phyloP scores from a whole-genome alignment of 208 protist genomes.

The Trypanosoma platydactyli region DNA sequence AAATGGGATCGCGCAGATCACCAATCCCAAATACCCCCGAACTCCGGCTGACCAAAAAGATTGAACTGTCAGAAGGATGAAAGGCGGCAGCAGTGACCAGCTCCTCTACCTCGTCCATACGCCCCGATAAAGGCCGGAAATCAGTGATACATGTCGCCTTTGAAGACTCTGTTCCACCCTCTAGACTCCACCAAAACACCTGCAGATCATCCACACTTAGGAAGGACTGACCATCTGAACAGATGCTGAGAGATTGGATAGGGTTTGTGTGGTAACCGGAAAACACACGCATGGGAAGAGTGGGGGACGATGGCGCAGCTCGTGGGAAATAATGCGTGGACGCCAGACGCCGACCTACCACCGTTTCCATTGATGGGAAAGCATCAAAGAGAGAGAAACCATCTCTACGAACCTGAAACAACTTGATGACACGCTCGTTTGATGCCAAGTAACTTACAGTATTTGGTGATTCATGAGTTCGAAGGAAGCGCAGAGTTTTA shows the following conservation, averaged over 20 bases:
- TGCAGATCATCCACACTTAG: constrained; percentile 88
- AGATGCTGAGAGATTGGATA: constrained; percentile 76
- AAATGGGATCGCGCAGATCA: constrained; percentile 80
- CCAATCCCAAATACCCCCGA: constrained; percentile 82
- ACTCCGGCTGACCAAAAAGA: constrained; percentile 84
- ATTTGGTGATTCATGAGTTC: constrained; percentile 64
- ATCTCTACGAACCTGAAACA: constrained; percentile 82
- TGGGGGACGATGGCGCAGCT: constrained; percentile 50
- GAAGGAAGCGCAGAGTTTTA: constrained; percentile 72
- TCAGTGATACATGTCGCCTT: constrained; percentile 79
- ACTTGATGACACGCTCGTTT: constrained; percentile 87
- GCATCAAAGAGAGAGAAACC: constrained; percentile 72
- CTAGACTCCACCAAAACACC: constrained; percentile 89
- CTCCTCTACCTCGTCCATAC: constrained; percentile 79
- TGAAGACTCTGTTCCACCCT: constrained; percentile 51
- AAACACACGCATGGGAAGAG: constrained; percentile 78
- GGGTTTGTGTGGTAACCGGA: constrained; percentile 61
- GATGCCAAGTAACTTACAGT: constrained; percentile 84
- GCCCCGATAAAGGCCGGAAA: constrained; percentile 55
- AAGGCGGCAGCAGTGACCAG: constrained; percentile 78
- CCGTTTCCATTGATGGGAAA: constrained; percentile 66
- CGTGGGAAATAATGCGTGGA: constrained; percentile 68
- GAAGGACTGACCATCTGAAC: constrained; percentile 77
- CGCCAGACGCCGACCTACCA: constrained; percentile 50
- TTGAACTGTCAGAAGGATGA: constrained; percentile 78